Conservation (phyloP, 2,329 filamentous ascomycete genomes). For the Stenocarpella maydis region DNA sequence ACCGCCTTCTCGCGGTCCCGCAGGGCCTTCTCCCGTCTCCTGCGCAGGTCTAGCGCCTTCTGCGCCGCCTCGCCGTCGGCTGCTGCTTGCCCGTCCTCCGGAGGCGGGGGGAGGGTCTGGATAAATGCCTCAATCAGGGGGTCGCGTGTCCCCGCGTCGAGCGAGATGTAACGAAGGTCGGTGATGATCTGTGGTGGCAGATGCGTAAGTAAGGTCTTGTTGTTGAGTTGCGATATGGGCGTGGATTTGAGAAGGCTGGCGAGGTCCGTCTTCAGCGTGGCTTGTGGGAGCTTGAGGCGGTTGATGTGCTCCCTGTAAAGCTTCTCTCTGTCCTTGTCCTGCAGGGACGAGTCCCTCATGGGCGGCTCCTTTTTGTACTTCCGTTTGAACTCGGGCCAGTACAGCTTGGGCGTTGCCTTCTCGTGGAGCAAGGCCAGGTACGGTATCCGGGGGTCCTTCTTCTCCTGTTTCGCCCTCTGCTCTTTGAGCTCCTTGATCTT, state of each 20-base stretch:
- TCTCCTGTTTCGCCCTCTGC: slow-evolving; percentile 76
- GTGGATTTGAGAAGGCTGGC: slow-evolving; percentile 69
- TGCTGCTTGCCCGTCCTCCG: slow-evolving; percentile 49
- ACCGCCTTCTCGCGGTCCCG: slow-evolving; percentile 69
- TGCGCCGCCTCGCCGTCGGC: slow-evolving; percentile 61
- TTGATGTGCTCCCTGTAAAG: slow-evolving; percentile 78
- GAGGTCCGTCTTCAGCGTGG: slow-evolving; percentile 75
- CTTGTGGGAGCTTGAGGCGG: slow-evolving; percentile 70
- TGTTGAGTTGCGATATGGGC: slow-evolving; percentile 66
- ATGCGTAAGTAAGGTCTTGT: slow-evolving; percentile 60
- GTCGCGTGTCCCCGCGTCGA: slow-evolving; percentile 69
- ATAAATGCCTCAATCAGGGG: slow-evolving; percentile 73
- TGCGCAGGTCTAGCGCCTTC: slow-evolving; percentile 59
- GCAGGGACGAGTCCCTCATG: slow-evolving; percentile 77
- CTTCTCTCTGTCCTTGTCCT: slow-evolving; percentile 82
- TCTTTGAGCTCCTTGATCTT: slow-evolving; percentile 78
- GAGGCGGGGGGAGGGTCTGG: slow-evolving; percentile 67
- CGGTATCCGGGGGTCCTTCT: slow-evolving; percentile 81
- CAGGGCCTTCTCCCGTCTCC: slow-evolving; percentile 71
- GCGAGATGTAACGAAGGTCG: slow-evolving; percentile 75
- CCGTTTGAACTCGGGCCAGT: slow-evolving; percentile 95
- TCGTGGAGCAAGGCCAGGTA: slow-evolving; percentile 85
- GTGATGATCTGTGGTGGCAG: slow-evolving; percentile 70
- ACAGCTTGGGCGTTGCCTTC: slow-evolving; percentile 87
- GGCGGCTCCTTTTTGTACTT: slow-evolving; percentile 84